Evolutionary conservation across 352 stramenopile genomes (phyloP).

Genomic region (Phytophthora sp.): DNA sequence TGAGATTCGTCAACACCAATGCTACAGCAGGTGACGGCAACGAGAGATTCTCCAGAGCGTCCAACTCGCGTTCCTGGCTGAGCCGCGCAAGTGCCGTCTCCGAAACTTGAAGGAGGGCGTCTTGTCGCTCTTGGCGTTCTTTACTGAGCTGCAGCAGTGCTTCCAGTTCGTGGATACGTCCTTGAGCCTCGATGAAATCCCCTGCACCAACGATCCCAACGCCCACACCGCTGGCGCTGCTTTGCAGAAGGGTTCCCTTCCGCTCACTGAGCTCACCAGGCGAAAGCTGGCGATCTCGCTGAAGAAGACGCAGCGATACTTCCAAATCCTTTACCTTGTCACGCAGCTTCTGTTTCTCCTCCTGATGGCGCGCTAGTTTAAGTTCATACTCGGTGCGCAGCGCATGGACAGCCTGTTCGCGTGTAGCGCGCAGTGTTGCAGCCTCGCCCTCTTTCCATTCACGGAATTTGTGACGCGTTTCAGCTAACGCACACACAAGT

Average conservation of each 20-base stretch:
- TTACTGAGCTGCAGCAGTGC: constrained; percentile 59
- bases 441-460: constrained; percentile 72
- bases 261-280: constrained; percentile 65
- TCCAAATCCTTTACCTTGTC: constrained; percentile 80
- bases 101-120: constrained; percentile 59
- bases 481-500: constrained; percentile 55
- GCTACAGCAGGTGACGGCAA: constrained; percentile 28
- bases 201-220: constrained; percentile 49
- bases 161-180: constrained; percentile 64
- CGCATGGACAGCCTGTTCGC: constrained; percentile 63
- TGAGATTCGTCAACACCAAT: constrained; percentile 19
- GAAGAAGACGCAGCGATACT: constrained; percentile 64
- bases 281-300: constrained; percentile 66
- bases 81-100: constrained; percentile 62
- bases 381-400: constrained; percentile 70
- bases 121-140: constrained; percentile 62
- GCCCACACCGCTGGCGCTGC: constrained; percentile 20
- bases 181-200: constrained; percentile 66
- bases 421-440: constrained; percentile 45
- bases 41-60: constrained; percentile 44
- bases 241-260: constrained; percentile 60
- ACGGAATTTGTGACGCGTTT: constrained; percentile 69
- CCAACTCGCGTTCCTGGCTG: constrained; percentile 52
- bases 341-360: constrained; percentile 75
- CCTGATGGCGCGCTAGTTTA: constrained; percentile 68